A percentile compares a stretch with the other conserved stretches of the same genome.
These are phyloP conservation scores for Astrocystis sublimbata DNA, from an alignment of 495 filamentous ascomycete genomes.

Conservation along the genomic window DNA sequence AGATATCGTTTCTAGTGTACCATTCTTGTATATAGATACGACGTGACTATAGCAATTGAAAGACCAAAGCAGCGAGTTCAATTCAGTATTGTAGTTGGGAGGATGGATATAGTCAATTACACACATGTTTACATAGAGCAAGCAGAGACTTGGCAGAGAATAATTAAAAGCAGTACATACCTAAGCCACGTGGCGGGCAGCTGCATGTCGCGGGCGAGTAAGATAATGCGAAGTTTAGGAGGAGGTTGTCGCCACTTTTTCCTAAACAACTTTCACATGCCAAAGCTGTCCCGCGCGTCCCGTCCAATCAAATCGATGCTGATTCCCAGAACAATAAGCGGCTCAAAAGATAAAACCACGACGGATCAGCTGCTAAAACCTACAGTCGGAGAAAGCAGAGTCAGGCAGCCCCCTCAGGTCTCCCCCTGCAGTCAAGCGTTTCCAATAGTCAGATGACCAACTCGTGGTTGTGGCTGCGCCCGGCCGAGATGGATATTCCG, in stretches of 20 bases:
- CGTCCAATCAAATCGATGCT: background rate
- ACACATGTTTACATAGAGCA: too few species aligned
- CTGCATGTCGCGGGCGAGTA: background rate
- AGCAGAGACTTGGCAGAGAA: too few species aligned
- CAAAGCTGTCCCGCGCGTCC: background rate
- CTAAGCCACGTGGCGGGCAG: background rate
- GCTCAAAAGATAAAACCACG: conserved; percentile 9
- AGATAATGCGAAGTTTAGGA: background rate
- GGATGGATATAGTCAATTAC: too few species aligned
- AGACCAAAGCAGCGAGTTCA: too few species aligned
- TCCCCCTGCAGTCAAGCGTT: background rate
- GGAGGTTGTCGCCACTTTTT: background rate
- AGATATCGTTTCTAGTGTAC: too few species aligned
- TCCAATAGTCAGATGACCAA: conserved; percentile 6
- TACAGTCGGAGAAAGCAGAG: background rate
- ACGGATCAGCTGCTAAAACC: conserved; percentile 6
- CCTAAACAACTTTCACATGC: conserved; percentile 12
- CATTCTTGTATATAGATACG: too few species aligned
- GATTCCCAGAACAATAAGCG: background rate
- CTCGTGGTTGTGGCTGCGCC: background rate
- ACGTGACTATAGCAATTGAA: too few species aligned
- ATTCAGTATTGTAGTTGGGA: too few species aligned
- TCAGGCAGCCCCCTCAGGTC: background rate
- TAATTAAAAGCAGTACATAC: background rate
- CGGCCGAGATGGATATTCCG: background rate